Base-by-base conservation (phyloP, 1,139 yeast genomes). In the Debaryomyces sp. region DNA sequence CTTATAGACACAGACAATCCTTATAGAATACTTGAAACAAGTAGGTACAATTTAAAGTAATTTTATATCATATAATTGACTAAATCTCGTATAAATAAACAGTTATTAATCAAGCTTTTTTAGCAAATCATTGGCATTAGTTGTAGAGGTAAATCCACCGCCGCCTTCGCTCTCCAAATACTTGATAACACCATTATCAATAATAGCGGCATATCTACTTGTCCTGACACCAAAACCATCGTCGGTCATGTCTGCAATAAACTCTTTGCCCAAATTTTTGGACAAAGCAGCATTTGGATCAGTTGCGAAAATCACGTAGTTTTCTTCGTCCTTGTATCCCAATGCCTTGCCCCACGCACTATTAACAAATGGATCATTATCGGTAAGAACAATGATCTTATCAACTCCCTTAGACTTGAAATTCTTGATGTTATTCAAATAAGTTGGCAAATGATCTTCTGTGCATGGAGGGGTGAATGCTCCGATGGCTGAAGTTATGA, bases 131-230 rank as follows among this genome's bases (percentile, higher is more conserved):
- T 13, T 30, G 15, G 34, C 18, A 15, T 30, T 30, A 2, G 18
- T 30, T 30, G 15, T 30, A 30, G 34, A 30, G n/a, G 18, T 15
- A 30, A 30, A 30, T 1, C 18, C 18, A 7, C 17, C 6, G 6
- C 34, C 18, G 10, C 15, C n/a, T 30, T 30, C 34, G 8, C 18
- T 30, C n/a, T 30, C 18, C 18, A 30, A 30, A 6, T 85, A 88
- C 45, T 71, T 69, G 56, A 88, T 81, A 50, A 72, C 71, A 56
- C 91, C 91, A 55, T 59, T 50, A 9, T 56, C 60, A 15, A 59
- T 51, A 30, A 58, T 46, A 1, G 61, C 62, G 6, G 60, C 57
- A 45, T 57, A 59, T 22, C 57, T 46, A 43, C 56, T 53, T 37
- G 58, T 54, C 41, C 60, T 51, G 24, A 56, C 57, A n/a, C 56